Conservation (phyloP, 2,329 filamentous ascomycete genomes). For the Alternaria hordeiaustralica region DNA sequence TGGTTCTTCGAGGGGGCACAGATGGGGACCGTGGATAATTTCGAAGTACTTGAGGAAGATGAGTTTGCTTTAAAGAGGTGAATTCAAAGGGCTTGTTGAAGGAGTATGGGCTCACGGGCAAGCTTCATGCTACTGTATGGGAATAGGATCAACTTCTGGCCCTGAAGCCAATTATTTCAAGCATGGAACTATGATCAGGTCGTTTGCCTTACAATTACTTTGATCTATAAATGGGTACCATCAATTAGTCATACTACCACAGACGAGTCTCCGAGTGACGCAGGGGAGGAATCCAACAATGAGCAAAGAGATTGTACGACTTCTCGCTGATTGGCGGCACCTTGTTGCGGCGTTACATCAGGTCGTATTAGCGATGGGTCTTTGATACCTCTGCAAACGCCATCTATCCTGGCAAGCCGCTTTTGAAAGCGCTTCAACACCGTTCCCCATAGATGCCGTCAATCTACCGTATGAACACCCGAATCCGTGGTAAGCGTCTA, state of each 20-base stretch:
- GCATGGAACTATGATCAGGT: fast-evolving
- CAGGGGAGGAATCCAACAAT: neutral
- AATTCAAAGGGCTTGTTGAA: neutral
- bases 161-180: neutral
- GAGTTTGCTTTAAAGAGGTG: neutral
- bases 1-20: fast-evolving
- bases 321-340: neutral
- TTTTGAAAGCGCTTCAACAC: neutral
- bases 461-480: neutral
- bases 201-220: neutral
- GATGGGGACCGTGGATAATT: fast-evolving
- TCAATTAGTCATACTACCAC: neutral
- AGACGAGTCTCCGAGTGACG: neutral
- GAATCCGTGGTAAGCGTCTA: neutral
- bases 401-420: neutral
- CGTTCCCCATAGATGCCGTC: neutral
- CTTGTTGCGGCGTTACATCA: no score
- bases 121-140: neutral
- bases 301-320: neutral
- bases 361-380: neutral
- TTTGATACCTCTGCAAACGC: neutral
- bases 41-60: fast-evolving
- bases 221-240: fast-evolving
- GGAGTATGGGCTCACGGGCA: fast-evolving
- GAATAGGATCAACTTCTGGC: neutral